A percentile compares a stretch with the other conserved stretches of the same genome.
phyloP scores from a whole-genome alignment of 140 eudicot species.

The Anethum foeniculum region DNA sequence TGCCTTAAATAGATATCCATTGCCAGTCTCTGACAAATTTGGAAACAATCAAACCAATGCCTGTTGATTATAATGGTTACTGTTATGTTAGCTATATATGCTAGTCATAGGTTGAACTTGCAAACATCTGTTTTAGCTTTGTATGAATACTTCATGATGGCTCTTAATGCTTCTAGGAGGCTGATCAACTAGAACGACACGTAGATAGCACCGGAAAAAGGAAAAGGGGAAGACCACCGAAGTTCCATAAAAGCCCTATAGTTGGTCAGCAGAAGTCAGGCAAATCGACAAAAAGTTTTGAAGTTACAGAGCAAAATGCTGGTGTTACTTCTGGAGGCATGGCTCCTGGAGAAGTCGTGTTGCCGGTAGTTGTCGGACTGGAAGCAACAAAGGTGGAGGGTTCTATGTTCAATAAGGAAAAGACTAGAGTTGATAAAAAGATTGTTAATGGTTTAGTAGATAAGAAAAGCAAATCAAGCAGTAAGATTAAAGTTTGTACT shows the following conservation, averaged over 20 bases:
- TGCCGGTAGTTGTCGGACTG: constrained; percentile 16
- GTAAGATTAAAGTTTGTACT: constrained; percentile 3
- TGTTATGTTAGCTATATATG: background rate
- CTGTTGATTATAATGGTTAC: background rate
- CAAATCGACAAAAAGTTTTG: background rate
- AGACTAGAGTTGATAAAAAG: constrained; percentile 11
- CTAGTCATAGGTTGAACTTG: background rate
- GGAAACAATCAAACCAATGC: background rate
- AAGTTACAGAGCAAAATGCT: constrained; percentile 21
- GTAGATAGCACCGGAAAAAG: constrained; percentile 30
- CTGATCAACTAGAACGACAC: constrained; percentile 22
- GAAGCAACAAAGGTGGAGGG: constrained; percentile 21
- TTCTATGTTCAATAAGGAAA: constrained; percentile 16
- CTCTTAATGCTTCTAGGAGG: constrained; percentile 29
- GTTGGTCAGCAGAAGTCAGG: background rate
- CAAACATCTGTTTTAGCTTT: background rate
- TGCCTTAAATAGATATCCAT: background rate
- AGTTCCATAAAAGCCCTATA: constrained; percentile 22
- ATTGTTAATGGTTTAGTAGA: background rate
- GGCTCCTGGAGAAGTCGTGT: constrained; percentile 20
- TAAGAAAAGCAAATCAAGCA: constrained; percentile 8
- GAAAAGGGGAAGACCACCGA: constrained; percentile 67
- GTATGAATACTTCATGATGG: background rate
- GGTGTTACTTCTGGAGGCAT: constrained; percentile 18
- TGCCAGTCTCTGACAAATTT: background rate